Evolutionary conservation across 495 filamentous ascomycete species (phyloP), one percentile per base, ranked within the genome.

Genomic region (Podospora appendiculata): DNA sequence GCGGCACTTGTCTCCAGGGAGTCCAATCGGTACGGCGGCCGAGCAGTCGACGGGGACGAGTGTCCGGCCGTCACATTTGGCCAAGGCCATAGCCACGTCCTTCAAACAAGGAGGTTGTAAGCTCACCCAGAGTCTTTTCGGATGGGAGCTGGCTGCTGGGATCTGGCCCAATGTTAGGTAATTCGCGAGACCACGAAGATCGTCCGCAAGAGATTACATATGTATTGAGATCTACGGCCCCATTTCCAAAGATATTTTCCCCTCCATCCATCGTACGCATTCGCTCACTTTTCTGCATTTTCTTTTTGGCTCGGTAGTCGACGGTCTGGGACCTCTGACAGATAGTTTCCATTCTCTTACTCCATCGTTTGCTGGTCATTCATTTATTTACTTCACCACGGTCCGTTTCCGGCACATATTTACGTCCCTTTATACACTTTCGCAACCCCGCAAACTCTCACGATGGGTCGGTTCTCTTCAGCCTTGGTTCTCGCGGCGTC

Each of bases 281-380:
- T 41, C 53, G 35, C 53, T 55, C 5, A 41, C 1, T 7, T 47
- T 57, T 51, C 39, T 25, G 17, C 41, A 32, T 16, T 5, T 42
- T 53, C 34, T 19, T 42, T 50, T 57, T 46, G 49, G 49, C 50
- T 58, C 34, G 52, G 38, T 18, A 36, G 34, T 47, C 44, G 44
- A 45, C 34, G 59, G 59, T 62, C 57, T 62, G 59, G 41, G 54
- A 62, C 59, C 59, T 18, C 51, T 50, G 40, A 34, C 47, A 13
- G 36, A 54, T 42, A 34, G 17, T 42, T 58, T 55, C 49, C 12
- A 6, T 33, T 50, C 35, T 47, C 33, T 47, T 19, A 40, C 33
- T 39, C 17, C 38, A 35, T 55, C 51, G n/a, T 13, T 49, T 44
- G 45, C 50, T 51, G 38, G 35, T 32, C 32, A 17, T 34, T 33